Evolutionary conservation across 371 early-diverging fungal genomes (phyloP).

Genomic region (Mortierella sp.): DNA sequence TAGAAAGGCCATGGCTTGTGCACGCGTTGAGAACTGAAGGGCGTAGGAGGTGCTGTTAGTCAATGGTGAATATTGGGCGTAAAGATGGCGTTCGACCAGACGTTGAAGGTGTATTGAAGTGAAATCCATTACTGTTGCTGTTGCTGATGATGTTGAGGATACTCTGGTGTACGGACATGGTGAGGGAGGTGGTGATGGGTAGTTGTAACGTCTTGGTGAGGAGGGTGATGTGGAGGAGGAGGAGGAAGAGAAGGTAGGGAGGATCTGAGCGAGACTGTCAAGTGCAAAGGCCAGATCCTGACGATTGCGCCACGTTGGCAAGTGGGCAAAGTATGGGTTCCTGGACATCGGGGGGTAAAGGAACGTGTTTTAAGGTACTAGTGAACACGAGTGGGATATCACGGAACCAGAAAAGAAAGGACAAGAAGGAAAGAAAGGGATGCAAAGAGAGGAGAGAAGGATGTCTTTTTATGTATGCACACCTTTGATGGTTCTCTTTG

Average conservation of each 20-base stretch:
- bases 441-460: no score
- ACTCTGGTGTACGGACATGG: no score
- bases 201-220: background rate
- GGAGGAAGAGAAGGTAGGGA: slow-evolving; percentile 9
- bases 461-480: background rate
- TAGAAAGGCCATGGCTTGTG: slow-evolving; percentile 45
- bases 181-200: background rate
- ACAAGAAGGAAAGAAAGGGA: background rate
- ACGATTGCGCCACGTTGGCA: slow-evolving; percentile 46
- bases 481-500: no score
- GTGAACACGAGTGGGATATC: background rate
- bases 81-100: background rate
- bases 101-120: background rate
- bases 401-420: background rate
- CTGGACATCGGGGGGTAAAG: slow-evolving; percentile 15
- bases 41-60: background rate
- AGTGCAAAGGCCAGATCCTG: slow-evolving; percentile 48
- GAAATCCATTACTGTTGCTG: background rate
- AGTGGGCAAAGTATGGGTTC: slow-evolving; percentile 43
- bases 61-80: no score
- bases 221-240: slow-evolving; percentile 6
- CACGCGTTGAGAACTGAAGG: slow-evolving; percentile 45
- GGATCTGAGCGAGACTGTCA: slow-evolving; percentile 33
- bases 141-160: background rate
- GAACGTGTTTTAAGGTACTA: background rate